Conservation (phyloP, 179 eudicot species). For the Gypsophila paniculata region DNA sequence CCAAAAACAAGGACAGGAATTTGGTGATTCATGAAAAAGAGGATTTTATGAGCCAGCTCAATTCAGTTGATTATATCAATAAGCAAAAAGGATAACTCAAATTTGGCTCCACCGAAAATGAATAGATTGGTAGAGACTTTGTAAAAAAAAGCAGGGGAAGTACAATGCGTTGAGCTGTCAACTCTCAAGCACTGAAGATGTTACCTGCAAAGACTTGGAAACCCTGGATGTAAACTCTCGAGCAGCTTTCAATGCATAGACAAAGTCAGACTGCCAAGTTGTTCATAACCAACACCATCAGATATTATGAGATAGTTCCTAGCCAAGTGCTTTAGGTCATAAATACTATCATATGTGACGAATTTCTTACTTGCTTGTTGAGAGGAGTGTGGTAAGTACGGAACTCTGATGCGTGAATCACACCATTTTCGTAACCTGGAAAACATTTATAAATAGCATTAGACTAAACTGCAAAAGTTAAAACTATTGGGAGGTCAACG, state of each 20-base stretch:
- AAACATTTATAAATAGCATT: background rate
- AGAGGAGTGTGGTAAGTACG: constrained; percentile 97
- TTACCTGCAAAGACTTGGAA: constrained; percentile 83
- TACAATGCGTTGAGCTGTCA: background rate
- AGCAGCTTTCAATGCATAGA: constrained; percentile 84
- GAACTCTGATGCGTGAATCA: constrained; percentile 83
- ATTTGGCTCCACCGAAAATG: background rate
- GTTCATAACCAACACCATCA: background rate
- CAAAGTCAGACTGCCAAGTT: constrained; percentile 63
- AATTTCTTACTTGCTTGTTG: constrained; percentile 72
- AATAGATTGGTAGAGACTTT: background rate
- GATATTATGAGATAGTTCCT: constrained; percentile 2
- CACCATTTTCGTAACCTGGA: constrained; percentile 71
- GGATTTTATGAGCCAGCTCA: background rate
- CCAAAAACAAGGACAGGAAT: background rate
- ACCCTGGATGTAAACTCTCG: constrained; percentile 76
- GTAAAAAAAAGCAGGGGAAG: background rate
- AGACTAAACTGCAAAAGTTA: background rate
- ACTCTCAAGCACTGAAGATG: background rate
- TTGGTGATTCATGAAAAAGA: background rate
- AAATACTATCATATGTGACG: constrained; percentile 12
- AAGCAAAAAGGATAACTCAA: background rate
- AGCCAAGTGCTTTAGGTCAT: background rate
- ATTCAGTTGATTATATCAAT: background rate
- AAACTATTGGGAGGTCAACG: background rate